These are phyloP conservation scores for Aleurites moluccanus DNA, from an alignment of 441 rosid species.

Conservation along the genomic window DNA sequence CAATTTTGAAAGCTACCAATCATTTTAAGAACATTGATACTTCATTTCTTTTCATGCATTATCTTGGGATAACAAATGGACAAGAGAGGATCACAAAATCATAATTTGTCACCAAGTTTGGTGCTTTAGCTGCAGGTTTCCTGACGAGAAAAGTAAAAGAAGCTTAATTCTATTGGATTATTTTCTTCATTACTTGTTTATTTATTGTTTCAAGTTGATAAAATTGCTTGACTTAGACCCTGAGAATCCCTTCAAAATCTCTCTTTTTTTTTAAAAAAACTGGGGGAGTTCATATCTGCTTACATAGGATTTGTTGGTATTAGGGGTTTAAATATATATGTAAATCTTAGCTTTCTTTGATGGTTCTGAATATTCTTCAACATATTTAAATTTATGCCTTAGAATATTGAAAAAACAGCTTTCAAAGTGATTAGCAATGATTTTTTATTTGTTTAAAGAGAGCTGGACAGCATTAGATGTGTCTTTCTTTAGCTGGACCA, in stretches of 20 bases:
- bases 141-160: neutral
- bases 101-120: neutral
- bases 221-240: conserved; percentile 3
- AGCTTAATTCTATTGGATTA: neutral
- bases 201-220: neutral
- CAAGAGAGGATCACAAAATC: neutral
- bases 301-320: conserved; percentile 17
- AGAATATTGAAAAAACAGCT: conserved; percentile 19
- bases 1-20: neutral
- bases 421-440: conserved; percentile 15
- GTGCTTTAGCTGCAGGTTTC: neutral
- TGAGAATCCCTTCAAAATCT: conserved; percentile 4
- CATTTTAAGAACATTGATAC: neutral
- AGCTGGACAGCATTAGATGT: conserved; percentile 2
- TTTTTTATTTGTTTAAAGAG: neutral
- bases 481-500: neutral
- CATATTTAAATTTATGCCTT: conserved; percentile 14
- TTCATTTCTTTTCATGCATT: neutral
- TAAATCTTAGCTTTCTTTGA: neutral
- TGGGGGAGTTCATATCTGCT: conserved; percentile 14
- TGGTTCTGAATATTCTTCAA: conserved; percentile 10
- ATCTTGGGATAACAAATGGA: neutral
- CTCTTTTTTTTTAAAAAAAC: neutral
- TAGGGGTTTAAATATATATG: neutral
- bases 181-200: neutral